Evolutionary conservation across 1,284 basidiomycete species (phyloP), one percentile per base, ranked within the genome.

Genomic region (Tilletiopsis washingtonensis): DNA sequence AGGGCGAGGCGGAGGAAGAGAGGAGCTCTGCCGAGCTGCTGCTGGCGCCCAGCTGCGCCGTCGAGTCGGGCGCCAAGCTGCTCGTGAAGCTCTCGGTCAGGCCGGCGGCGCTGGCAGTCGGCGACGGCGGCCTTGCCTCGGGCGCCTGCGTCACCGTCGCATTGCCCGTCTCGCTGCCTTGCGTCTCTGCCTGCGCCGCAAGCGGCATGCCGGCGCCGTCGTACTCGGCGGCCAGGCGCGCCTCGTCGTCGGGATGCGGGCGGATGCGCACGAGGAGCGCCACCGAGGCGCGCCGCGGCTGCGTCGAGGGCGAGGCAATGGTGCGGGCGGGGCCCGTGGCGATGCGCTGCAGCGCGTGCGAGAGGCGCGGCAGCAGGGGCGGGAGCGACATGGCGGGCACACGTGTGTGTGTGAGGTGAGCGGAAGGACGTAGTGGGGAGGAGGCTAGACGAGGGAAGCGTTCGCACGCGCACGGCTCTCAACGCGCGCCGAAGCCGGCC

Each of bases 261-360:
- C 62, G 57, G 7, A 73, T 57, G 24, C 69, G 59, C 15, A 73
- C 40, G n/a, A 73, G 54, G 41, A 73, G 62, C n/a, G 71, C 71
- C 5, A 73, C 71, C 19, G 63, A 67, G 27, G 71, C 71, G 24
- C 69, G 54, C 9, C 71, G 63, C 5, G 69, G 70, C 46, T 73
- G 70, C 4, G 70, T 69, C 0, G 69, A 59, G 4, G 70, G 70
- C 4, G 61, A 65, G 9, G 64, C 62, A 17, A 73, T 71, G n/a
- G 60, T 57, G 12, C 69, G 55, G 0, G 70, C 64, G 14, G 60
- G 53, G 19, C 66, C 63, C 26, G 59, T 62, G 3, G 62, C 60
- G 47, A 73, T 69, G 42, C 65, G 62, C 1, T 56, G 50, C 7
- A 73, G 62, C 17, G 65, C 70, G 44, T 67, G 67, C 24, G 67